Percentiles rank a stretch among this genome's conserved stretches.
phyloP scores from a whole-genome alignment of 2,329 filamentous ascomycete genomes.

The Hypoxylon sp. region DNA sequence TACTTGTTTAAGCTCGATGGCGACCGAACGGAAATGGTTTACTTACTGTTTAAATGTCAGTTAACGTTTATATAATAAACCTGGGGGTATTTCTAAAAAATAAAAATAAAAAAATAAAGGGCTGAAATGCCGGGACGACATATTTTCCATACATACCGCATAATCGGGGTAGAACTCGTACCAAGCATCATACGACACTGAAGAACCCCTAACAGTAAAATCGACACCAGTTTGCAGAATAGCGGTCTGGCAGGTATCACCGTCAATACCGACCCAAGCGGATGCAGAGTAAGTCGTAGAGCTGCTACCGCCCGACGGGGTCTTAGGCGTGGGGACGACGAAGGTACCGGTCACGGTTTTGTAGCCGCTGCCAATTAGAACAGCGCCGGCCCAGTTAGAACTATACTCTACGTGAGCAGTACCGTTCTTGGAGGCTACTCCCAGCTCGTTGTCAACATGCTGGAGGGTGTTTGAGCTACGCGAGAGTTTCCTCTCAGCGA shows the following conservation, averaged over 20 bases:
- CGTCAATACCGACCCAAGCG: conserved; percentile 74
- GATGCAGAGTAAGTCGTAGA: conserved; percentile 61
- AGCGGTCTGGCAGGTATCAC: conserved; percentile 67
- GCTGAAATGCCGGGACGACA: background rate
- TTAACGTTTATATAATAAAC: background rate
- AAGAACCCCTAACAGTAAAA: conserved; percentile 63
- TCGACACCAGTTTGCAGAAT: conserved; percentile 72
- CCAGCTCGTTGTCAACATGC: conserved; percentile 52
- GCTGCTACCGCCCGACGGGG: conserved; percentile 56
- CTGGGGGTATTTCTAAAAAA: background rate
- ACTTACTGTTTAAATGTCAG: background rate
- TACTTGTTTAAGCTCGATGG: background rate
- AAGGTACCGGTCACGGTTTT: conserved; percentile 68
- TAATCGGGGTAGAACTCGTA: conserved; percentile 70
- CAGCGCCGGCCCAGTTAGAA: conserved; percentile 72
- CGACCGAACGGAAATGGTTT: background rate
- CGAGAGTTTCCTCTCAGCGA: conserved; percentile 46
- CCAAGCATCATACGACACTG: conserved; percentile 67
- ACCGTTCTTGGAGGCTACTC: conserved; percentile 51
- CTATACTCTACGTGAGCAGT: conserved; percentile 64
- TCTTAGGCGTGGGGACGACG: conserved; percentile 65
- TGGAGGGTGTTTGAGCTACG: conserved; percentile 50
- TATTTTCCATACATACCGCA: background rate
- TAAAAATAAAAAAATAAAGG: no score
- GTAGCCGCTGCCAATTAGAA: conserved; percentile 66